A percentile compares a stretch with the other conserved stretches of the same genome.
These are phyloP conservation scores for Chalciporus sp. DNA, from an alignment of 1,284 basidiomycete genomes.

Conservation along the genomic window DNA sequence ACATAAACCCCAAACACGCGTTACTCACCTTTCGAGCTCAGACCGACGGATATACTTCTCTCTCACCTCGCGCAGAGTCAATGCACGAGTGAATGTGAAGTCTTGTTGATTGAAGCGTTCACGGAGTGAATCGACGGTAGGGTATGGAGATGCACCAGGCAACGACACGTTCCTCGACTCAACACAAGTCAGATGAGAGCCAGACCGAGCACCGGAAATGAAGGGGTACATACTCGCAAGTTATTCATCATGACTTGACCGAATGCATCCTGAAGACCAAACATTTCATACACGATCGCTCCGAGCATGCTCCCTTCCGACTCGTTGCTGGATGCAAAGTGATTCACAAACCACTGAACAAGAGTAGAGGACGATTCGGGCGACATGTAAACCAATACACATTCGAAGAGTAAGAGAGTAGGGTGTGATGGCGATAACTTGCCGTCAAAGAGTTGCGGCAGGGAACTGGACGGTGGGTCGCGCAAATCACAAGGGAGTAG, in stretches of 20 bases:
- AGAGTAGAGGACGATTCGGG: conserved; percentile 60
- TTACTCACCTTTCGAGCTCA: conserved; percentile 66
- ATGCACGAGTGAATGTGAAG: conserved; percentile 41
- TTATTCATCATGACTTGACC: conserved; percentile 88
- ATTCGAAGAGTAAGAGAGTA: conserved; percentile 88
- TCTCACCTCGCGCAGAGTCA: conserved; percentile 50
- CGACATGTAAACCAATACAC: conserved; percentile 88
- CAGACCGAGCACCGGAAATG: not conserved
- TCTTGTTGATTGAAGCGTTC: conserved; percentile 61
- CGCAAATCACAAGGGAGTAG: conserved; percentile 80
- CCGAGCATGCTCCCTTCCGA: conserved; percentile 40
- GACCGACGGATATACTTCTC: conserved; percentile 49
- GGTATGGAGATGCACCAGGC: conserved; percentile 70
- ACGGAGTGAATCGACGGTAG: conserved; percentile 49
- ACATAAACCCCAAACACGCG: not conserved
- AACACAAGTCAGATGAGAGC: conserved; percentile 3
- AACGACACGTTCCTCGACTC: conserved; percentile 76
- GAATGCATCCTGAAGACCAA: conserved; percentile 80
- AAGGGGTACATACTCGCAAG: conserved; percentile 57
- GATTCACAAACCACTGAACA: conserved; percentile 75
- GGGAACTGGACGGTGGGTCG: conserved; percentile 43
- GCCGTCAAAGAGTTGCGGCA: conserved; percentile 41
- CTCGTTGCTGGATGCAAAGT: conserved; percentile 40
- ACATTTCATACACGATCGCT: conserved; percentile 88
- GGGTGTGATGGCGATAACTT: conserved; percentile 69